These are phyloP conservation scores for Creolimax fragrantissima DNA, from an alignment of 78 protist genomes.

Conservation along the genomic window DNA sequence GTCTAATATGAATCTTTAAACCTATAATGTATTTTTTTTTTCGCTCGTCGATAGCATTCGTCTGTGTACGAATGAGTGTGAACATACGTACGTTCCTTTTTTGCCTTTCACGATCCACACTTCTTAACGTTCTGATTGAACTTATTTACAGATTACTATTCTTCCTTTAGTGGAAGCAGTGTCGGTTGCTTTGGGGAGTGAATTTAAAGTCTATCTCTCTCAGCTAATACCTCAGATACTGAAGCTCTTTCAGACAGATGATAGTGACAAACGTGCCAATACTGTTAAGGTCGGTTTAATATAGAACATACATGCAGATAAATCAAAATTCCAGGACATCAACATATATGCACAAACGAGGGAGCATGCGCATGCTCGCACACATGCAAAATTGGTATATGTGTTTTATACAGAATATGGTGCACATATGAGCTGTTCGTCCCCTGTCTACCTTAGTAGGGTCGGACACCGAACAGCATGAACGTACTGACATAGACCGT, in stretches of 20 bases:
- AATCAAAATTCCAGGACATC: too few relatives aligned
- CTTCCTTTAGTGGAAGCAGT: slow-evolving; percentile 74
- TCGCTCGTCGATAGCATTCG: too few relatives aligned
- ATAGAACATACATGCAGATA: too few relatives aligned
- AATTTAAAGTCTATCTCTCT: slow-evolving; percentile 76
- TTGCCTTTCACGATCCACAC: neutral
- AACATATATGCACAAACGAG: too few relatives aligned
- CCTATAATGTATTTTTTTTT: neutral
- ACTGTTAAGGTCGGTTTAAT: neutral
- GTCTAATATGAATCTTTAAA: neutral
- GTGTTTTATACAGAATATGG: too few relatives aligned
- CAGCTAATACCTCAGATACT: slow-evolving; percentile 74
- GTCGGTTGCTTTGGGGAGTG: slow-evolving; percentile 67
- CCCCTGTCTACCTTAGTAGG: too few relatives aligned
- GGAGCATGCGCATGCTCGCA: too few relatives aligned
- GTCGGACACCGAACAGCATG: too few relatives aligned
- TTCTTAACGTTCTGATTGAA: neutral
- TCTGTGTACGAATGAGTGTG: too few relatives aligned
- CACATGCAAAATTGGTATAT: too few relatives aligned
- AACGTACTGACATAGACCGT: too few relatives aligned
- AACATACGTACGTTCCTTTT: neutral
- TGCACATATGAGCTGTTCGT: too few relatives aligned
- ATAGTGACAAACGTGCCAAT: slow-evolving; percentile 1
- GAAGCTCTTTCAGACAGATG: slow-evolving; percentile 21
- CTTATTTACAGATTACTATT: slow-evolving; percentile 29